Conservation (phyloP, 148 eudicot genomes). For the Vaccinium vitisidaea region DNA sequence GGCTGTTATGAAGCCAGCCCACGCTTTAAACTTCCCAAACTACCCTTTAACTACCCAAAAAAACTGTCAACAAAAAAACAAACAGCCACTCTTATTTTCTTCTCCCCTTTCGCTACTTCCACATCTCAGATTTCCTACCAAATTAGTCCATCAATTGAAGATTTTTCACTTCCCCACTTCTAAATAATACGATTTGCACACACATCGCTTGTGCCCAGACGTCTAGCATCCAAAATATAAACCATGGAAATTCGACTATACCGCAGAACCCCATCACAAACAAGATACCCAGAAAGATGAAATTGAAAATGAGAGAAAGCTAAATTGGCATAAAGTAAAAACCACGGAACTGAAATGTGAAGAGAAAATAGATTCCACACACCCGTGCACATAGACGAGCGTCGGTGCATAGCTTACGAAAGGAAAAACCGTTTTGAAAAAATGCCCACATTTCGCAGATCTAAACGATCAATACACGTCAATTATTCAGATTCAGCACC, state of each 20-base stretch:
- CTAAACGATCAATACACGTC: background rate
- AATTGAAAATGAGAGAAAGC: background rate
- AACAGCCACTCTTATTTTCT: background rate
- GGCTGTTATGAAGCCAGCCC: background rate
- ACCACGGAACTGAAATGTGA: background rate
- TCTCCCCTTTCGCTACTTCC: background rate
- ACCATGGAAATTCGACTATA: background rate
- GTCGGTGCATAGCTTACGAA: background rate
- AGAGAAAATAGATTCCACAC: background rate
- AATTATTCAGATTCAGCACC: background rate
- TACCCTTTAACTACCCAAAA: background rate
- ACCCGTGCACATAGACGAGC: background rate
- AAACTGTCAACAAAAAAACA: background rate
- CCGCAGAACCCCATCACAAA: background rate
- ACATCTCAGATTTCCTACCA: background rate
- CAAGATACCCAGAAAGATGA: background rate
- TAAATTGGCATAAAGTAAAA: background rate
- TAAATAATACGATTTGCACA: background rate
- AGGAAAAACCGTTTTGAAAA: background rate
- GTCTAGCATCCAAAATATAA: background rate
- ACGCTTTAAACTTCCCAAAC: background rate
- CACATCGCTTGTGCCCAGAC: background rate
- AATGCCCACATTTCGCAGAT: constrained; percentile 10
- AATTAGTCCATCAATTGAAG: background rate
- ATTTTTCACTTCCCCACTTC: background rate